Evolutionary conservation across 2,329 filamentous ascomycete species (phyloP), one percentile per base, ranked within the genome.

Genomic region (Botrytis pseudocinerea): DNA sequence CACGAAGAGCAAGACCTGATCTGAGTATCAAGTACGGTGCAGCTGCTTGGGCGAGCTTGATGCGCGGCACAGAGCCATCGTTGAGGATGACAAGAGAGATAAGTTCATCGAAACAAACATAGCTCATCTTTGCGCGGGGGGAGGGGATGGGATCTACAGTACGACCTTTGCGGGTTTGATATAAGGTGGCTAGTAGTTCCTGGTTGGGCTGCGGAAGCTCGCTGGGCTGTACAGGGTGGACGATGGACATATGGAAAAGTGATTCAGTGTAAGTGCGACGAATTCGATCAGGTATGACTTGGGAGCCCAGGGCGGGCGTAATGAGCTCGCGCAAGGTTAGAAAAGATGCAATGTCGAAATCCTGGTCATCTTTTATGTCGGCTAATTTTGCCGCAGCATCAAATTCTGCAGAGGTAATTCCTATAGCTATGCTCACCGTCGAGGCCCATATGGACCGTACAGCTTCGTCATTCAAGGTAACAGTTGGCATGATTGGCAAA

Each of bases 1-100:
- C 87, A 72, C 93, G 91, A n/a, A 98, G 83, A 0, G 93, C 91
- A 25, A 97, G 85, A 0, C 93, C 94, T 20, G 92, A 90, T 4
- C 96, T 90, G 2, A 97, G 85, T 62, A 98, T 91, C 4, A 98
- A 86, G 78, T 93, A 95, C 0, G 94, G 94, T 0, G 93, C 91
- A 0, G 91, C 89, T 5, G 92, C 92, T 79, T 90, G 88, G 0
- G 95, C 92, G 25, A 98, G 89, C 73, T 77, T 75, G 57, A 78
- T 75, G 57, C 76, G 73, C 63, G 59, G 71, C 75, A 60, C 71
- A 60, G 74, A 80, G n/a, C 81, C 83, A 59, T 86, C 83, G n/a
- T 86, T 83, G 28, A 84, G 83, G 4, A 88, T 82, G 4, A 93
- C 88, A 4, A 94, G 86, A 2, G 89, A 85, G 78, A 95, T 92